These are phyloP conservation scores for Pulchroboletus neoregius DNA, from an alignment of 1,284 basidiomycete species.

Conservation along the genomic window DNA sequence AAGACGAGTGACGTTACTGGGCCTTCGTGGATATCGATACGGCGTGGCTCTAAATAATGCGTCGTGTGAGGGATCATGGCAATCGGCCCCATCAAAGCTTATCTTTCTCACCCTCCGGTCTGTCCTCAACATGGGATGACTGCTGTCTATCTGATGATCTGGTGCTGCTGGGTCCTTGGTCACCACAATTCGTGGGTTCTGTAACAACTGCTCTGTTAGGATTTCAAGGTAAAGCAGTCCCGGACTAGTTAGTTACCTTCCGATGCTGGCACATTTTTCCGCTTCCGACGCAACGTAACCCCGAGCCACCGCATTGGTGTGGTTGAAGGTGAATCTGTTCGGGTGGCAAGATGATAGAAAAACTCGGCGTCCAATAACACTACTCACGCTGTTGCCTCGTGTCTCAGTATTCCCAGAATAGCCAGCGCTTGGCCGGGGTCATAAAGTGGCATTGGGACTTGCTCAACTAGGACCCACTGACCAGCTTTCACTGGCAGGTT, in stretches of 20 bases:
- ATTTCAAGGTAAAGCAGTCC: not conserved
- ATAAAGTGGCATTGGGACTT: not conserved
- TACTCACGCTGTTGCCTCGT: not conserved
- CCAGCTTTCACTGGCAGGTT: too few species aligned
- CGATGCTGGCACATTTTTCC: not conserved
- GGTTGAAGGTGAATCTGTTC: not conserved
- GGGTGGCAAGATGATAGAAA: not conserved
- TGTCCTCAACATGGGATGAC: not conserved
- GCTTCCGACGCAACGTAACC: not conserved
- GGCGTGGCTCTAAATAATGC: not conserved
- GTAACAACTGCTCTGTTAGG: not conserved
- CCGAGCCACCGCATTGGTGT: not conserved
- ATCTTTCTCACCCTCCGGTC: not conserved
- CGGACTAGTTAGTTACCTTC: not conserved
- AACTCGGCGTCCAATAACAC: not conserved
- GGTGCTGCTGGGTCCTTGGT: not conserved
- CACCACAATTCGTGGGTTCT: not conserved
- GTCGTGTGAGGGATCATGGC: not conserved
- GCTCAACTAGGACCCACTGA: not conserved
- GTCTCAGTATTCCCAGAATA: not conserved
- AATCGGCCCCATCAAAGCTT: not conserved
- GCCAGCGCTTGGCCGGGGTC: not conserved
- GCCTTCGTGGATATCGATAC: not conserved
- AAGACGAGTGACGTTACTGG: constrained; percentile 9
- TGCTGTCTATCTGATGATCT: not conserved